phyloP scores from a whole-genome alignment of 805 yeast species.

The Saccharomyces eubayanus region DNA sequence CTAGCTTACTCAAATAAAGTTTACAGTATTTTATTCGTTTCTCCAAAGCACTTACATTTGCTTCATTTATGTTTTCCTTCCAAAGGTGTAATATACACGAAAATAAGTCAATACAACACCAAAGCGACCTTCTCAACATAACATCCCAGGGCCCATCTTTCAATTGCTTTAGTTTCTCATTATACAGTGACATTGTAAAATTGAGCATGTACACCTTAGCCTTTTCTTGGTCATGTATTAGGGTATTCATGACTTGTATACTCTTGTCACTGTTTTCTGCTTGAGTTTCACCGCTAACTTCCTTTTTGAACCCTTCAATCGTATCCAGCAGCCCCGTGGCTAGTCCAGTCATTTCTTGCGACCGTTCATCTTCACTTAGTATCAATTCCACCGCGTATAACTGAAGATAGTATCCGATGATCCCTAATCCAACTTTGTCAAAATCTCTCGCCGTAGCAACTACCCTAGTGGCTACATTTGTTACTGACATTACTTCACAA shows the following conservation, averaged over 20 bases:
- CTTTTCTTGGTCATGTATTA: conserved; percentile 54
- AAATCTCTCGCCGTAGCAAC: conserved; percentile 20
- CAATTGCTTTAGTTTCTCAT: conserved; percentile 35
- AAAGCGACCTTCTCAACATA: conserved; percentile 21
- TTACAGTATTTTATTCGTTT: conserved; percentile 25
- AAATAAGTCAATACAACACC: conserved; percentile 29
- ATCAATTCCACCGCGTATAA: conserved; percentile 69
- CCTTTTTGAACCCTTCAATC: conserved; percentile 50
- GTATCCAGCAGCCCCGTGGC: conserved; percentile 59
- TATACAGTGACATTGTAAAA: conserved; percentile 54
- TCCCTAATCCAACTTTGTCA: conserved; percentile 17
- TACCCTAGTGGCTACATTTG: conserved; percentile 5
- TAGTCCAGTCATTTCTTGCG: conserved; percentile 47
- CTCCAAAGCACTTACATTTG: conserved; percentile 8
- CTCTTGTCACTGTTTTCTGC: conserved; percentile 26
- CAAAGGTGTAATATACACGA: conserved; percentile 17
- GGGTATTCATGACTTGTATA: conserved; percentile 18
- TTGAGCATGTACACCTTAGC: conserved; percentile 46
- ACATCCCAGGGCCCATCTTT: conserved; percentile 41
- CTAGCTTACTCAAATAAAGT: conserved; percentile 19
- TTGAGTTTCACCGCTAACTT: conserved; percentile 19
- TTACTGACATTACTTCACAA: not conserved
- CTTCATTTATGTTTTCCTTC: conserved; percentile 9
- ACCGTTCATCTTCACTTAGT: conserved; percentile 49
- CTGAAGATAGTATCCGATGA: conserved; percentile 29